Percentiles rank a stretch among this genome's conserved stretches.
phyloP scores from a whole-genome alignment of 1,284 basidiomycete genomes.

The Cystobasidium sp. region DNA sequence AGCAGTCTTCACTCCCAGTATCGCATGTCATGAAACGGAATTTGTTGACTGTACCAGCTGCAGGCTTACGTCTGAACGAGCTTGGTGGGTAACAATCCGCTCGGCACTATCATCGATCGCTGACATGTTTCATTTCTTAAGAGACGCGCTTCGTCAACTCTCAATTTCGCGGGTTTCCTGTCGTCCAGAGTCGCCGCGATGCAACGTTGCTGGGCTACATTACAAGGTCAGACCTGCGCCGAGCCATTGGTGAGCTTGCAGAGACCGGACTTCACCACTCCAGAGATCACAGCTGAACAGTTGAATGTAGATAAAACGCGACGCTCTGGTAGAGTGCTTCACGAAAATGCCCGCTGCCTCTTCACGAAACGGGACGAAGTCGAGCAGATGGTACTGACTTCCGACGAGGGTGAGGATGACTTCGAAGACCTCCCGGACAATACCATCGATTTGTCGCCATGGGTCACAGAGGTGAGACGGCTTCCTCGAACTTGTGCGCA shows the following conservation, averaged over 20 bases:
- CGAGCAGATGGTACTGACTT: slow-evolving; percentile 40
- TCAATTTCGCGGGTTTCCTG: slow-evolving; percentile 87
- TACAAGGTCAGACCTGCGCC: slow-evolving; percentile 79
- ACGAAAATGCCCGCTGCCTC: slow-evolving; percentile 74
- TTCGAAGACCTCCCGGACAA: slow-evolving; percentile 53
- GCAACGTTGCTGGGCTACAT: slow-evolving; percentile 82
- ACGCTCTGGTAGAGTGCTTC: slow-evolving; percentile 64
- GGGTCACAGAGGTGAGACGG: slow-evolving; percentile 80
- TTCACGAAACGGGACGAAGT: slow-evolving; percentile 50
- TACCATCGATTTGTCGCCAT: slow-evolving; percentile 77
- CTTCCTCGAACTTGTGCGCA: neutral
- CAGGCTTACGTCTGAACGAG: slow-evolving; percentile 75
- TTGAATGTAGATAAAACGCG: slow-evolving; percentile 68
- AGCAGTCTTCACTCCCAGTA: slow-evolving; percentile 61
- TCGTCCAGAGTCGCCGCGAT: slow-evolving; percentile 65
- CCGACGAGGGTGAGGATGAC: slow-evolving; percentile 43
- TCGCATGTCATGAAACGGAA: slow-evolving; percentile 85
- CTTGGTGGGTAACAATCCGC: slow-evolving; percentile 66
- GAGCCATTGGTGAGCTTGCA: slow-evolving; percentile 72
- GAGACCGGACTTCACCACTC: slow-evolving; percentile 16
- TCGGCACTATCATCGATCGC: neutral
- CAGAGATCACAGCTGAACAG: neutral
- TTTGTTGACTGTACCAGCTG: slow-evolving; percentile 71
- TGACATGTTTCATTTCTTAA: slow-evolving; percentile 52
- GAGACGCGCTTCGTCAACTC: slow-evolving; percentile 72